These are phyloP conservation scores for Collariella sp. DNA, from an alignment of 495 filamentous ascomycete species.

Conservation along the genomic window DNA sequence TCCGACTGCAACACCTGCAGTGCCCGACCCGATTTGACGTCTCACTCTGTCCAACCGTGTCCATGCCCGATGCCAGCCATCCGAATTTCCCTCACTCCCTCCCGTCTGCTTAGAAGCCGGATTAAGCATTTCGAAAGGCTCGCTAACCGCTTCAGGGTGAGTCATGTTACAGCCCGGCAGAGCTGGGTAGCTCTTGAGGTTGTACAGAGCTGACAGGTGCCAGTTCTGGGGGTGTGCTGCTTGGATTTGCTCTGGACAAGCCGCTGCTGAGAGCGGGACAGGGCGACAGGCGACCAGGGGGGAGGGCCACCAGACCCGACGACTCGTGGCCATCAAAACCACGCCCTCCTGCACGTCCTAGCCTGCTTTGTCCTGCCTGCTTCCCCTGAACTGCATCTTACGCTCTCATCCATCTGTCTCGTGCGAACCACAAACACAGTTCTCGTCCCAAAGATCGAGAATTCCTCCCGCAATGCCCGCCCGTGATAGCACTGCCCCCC, in stretches of 20 bases:
- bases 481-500: constrained; percentile 13
- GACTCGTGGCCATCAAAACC: constrained; percentile 14
- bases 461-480: constrained; percentile 20
- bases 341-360: constrained; percentile 19
- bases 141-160: constrained; percentile 22
- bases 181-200: constrained; percentile 10
- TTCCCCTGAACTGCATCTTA: constrained; percentile 13
- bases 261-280: neutral
- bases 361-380: constrained; percentile 14
- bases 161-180: constrained; percentile 14
- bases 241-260: neutral
- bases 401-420: constrained; percentile 12
- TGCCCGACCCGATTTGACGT: constrained; percentile 21
- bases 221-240: neutral
- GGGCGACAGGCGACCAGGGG: neutral
- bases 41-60: constrained; percentile 22
- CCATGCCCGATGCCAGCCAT: constrained; percentile 27
- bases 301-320: neutral
- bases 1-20: neutral
- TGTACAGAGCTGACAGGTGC: neutral
- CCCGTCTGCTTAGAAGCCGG: constrained; percentile 6
- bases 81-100: constrained; percentile 4
- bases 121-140: constrained; percentile 19
- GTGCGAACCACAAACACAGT: constrained; percentile 19
- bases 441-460: constrained; percentile 21